Evolutionary conservation across 1,284 basidiomycete genomes (phyloP).

Genomic region (Austroboletus niveus): DNA sequence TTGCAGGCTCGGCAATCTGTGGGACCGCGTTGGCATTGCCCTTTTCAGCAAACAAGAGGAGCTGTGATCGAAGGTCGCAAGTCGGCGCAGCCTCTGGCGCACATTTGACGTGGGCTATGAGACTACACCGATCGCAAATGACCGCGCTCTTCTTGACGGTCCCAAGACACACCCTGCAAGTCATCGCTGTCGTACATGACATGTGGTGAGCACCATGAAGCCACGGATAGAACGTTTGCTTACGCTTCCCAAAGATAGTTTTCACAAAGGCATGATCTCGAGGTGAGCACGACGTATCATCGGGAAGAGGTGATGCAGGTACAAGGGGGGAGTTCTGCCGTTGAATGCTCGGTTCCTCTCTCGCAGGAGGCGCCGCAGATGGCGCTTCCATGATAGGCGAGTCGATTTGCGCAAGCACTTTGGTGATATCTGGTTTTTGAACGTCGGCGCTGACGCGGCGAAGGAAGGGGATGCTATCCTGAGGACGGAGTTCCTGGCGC

Average conservation of each 20-base stretch:
- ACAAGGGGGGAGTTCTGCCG: slow-evolving; percentile 38
- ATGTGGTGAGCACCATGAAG: slow-evolving; percentile 15
- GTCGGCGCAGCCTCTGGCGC: slow-evolving; percentile 69
- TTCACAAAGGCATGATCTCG: slow-evolving; percentile 85
- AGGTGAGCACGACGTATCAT: slow-evolving; percentile 51
- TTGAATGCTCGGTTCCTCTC: slow-evolving; percentile 26
- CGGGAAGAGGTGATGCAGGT: slow-evolving; percentile 37
- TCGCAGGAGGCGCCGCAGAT: slow-evolving; percentile 28
- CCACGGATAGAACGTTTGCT: slow-evolving; percentile 30
- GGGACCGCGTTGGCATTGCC: slow-evolving; percentile 54
- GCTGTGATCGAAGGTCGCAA: slow-evolving; percentile 80
- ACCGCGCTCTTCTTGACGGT: slow-evolving; percentile 86
- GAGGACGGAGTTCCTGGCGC: slow-evolving; percentile 72
- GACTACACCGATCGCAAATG: slow-evolving; percentile 85
- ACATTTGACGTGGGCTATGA: slow-evolving; percentile 86
- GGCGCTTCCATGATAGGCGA: slow-evolving; percentile 42
- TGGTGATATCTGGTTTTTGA: slow-evolving; percentile 65
- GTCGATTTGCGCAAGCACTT: slow-evolving; percentile 55
- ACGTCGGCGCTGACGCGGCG: slow-evolving; percentile 85
- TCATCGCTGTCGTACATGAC: slow-evolving; percentile 58
- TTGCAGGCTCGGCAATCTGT: slow-evolving; percentile 49
- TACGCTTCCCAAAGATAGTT: slow-evolving; percentile 90
- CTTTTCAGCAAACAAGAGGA: slow-evolving; percentile 66
- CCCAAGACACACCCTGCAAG: slow-evolving; percentile 80
- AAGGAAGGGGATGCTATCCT: slow-evolving; percentile 93